Base-by-base conservation (phyloP, 2,329 filamentous ascomycete genomes). In the Trichoderma sp. region DNA sequence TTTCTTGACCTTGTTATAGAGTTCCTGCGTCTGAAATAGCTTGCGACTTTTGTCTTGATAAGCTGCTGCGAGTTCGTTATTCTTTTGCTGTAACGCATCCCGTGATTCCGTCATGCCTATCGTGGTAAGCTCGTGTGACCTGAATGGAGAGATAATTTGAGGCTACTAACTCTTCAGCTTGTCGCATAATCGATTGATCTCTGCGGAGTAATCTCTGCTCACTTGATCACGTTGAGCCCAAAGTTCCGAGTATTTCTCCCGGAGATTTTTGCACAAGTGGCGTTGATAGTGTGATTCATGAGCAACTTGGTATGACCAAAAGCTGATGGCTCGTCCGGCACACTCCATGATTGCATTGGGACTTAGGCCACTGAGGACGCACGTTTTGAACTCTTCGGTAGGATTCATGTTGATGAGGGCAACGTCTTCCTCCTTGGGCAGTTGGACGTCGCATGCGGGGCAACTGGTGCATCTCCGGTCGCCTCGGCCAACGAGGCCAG, bases 301-400 rank as follows among this genome's bases (percentile, higher is more conserved):
- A 3, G 89, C 89, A 24, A 90, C 89, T 77, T 97, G 94, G 75
- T 97, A 97, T 35, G 88, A 90, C 91, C 93, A 97, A 77, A 97
- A 97, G 37, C 87, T 88, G 72, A 97, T 79, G 1, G 91, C 93
- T 73, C 92, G 86, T 5, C 91, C 89, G 27, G 93, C 91, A 79
- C 93, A 96, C 74, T 97, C 94, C 86, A 97, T 93, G 72, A 97
- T 92, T 35, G 90, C 85, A 40, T 86, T 90, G 0, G 95, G 95
- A 70, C 89, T 92, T 0, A 97, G 81, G 0, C 95, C 95, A 75
- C 92, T 93, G 13, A 97, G 83, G 0, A 96, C 87, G 70, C 90
- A 94, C 0, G 92, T 93, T 79, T 97, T 97, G 83, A 96, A 97
- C 73, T 96, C 93, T 75, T 97, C 94, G 0, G 89, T 90, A 0